Conservation (phyloP, 1,284 basidiomycete species). For the Athelia sp. region DNA sequence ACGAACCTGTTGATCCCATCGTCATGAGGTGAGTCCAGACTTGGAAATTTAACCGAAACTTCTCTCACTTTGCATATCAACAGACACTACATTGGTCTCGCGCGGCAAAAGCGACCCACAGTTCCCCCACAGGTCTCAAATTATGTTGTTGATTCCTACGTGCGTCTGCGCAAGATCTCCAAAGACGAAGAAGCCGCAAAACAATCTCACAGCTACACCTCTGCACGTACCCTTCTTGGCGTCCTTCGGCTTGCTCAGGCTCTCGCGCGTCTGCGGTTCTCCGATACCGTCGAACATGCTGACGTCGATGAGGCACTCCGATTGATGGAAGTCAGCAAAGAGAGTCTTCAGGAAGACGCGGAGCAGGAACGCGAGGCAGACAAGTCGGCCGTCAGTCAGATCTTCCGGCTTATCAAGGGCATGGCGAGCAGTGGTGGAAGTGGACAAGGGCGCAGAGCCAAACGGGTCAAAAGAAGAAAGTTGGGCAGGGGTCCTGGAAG, state of each 20-base stretch:
- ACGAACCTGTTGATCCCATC: conserved; percentile 80
- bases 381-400: conserved; percentile 73
- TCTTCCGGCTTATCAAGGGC: conserved; percentile 86
- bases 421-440: conserved; percentile 54
- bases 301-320: conserved; percentile 98
- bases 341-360: conserved; percentile 79
- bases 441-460: conserved; percentile 30
- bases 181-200: conserved; percentile 90
- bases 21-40: conserved; percentile 71
- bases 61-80: conserved; percentile 8
- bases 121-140: conserved; percentile 86
- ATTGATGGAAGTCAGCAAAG: conserved; percentile 95
- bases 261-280: conserved; percentile 86
- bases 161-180: conserved; percentile 87
- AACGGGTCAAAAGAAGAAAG: conserved; percentile 36
- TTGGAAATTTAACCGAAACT: not conserved
- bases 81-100: conserved; percentile 94
- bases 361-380: conserved; percentile 70
- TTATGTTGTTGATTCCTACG: conserved; percentile 95
- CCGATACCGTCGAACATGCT: conserved; percentile 71
- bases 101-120: conserved; percentile 84
- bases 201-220: conserved; percentile 91
- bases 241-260: conserved; percentile 94
- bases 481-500: conserved; percentile 66
- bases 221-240: conserved; percentile 93